Conservation (phyloP, 2,329 filamentous ascomycete genomes). For the Talaromyces sp. region DNA sequence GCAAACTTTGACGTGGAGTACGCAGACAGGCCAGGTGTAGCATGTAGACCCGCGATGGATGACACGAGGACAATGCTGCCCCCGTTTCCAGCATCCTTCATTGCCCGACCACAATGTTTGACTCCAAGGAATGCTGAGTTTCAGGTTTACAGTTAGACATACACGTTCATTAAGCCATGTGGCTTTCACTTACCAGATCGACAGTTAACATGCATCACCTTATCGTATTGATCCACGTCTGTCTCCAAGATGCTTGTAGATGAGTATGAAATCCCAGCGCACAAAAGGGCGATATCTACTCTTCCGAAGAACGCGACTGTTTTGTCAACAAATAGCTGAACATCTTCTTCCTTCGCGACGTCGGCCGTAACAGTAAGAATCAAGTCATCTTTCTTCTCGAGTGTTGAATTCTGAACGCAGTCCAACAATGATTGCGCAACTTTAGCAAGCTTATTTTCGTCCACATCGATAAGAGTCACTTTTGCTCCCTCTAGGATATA, state of each 20-base stretch:
- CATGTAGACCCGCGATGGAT: slow-evolving; percentile 43
- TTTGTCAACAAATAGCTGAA: slow-evolving; percentile 12
- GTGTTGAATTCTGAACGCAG: slow-evolving; percentile 24
- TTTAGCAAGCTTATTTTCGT: not conserved
- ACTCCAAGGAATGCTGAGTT: slow-evolving; percentile 38
- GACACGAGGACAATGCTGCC: slow-evolving; percentile 46
- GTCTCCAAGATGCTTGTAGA: slow-evolving; percentile 41
- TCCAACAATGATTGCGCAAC: slow-evolving; percentile 9
- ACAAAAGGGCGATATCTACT: slow-evolving; percentile 3
- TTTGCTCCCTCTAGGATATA: slow-evolving; percentile 42
- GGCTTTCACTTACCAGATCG: slow-evolving; percentile 33
- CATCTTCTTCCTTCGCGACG: slow-evolving; percentile 36
- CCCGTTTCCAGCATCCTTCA: slow-evolving; percentile 33
- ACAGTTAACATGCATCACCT: slow-evolving; percentile 41
- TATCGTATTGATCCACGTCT: slow-evolving; percentile 38
- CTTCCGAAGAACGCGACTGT: not conserved
- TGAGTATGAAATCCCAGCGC: slow-evolving; percentile 7
- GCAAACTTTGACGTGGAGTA: slow-evolving; percentile 45
- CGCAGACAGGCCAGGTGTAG: slow-evolving; percentile 38
- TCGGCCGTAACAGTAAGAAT: slow-evolving; percentile 38
- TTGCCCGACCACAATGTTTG: slow-evolving; percentile 38
- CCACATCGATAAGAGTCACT: slow-evolving; percentile 39
- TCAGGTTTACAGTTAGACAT: not conserved
- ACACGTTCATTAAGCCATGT: not conserved
- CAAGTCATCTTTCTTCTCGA: not conserved